A percentile compares a stretch with the other conserved stretches of the same genome.
These are phyloP conservation scores for Drosera spatulata DNA, from an alignment of 179 eudicot species.

Conservation along the genomic window DNA sequence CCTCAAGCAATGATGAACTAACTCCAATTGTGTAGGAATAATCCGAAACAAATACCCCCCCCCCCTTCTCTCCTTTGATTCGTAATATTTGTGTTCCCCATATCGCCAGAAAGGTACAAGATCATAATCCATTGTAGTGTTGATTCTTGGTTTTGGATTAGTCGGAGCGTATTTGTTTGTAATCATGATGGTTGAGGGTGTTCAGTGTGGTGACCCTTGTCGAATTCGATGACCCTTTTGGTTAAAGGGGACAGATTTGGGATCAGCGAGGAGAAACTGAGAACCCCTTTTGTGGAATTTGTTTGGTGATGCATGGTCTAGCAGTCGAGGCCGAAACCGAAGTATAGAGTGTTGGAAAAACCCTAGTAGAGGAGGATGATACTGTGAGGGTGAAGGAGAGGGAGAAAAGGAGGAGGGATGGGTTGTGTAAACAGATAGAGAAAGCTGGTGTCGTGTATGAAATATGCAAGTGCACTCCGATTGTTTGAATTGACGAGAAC, in stretches of 20 bases:
- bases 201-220: slow-evolving; percentile 9
- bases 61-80: background rate
- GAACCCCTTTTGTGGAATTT: slow-evolving; percentile 4
- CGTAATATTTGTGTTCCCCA: no score
- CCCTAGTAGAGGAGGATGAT: slow-evolving; percentile 14
- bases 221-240: slow-evolving; percentile 13
- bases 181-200: slow-evolving; percentile 16
- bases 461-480: slow-evolving; percentile 59
- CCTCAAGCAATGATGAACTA: no score
- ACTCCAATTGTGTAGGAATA: no score
- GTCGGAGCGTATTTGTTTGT: no score
- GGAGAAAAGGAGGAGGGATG: slow-evolving; percentile 9
- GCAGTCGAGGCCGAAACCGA: slow-evolving; percentile 41
- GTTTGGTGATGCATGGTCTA: slow-evolving; percentile 6
- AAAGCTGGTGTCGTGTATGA: slow-evolving; percentile 33
- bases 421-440: slow-evolving; percentile 53
- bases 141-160: no score
- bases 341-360: slow-evolving; percentile 24
- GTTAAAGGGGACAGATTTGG: slow-evolving; percentile 15
- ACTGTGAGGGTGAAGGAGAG: slow-evolving; percentile 8
- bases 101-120: no score
- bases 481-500: slow-evolving; percentile 64
- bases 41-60: no score
- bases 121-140: no score
- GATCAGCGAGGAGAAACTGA: slow-evolving; percentile 15